Conservation (phyloP, 352 stramenopile species). For the Phytopythium chamaehyphon region DNA sequence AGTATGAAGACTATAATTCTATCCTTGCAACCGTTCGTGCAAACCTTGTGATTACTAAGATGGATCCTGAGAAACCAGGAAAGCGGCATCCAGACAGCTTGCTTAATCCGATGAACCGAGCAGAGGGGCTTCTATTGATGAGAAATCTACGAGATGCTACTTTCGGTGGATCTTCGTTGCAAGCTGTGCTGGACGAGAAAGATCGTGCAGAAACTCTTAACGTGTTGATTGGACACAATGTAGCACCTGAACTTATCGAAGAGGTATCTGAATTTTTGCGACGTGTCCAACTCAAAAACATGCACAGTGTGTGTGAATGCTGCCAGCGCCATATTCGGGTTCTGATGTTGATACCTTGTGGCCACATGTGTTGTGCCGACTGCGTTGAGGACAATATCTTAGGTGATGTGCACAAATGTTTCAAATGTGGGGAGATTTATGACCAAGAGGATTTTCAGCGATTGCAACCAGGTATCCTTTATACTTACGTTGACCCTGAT, state of each 20-base stretch:
- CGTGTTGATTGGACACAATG: slow-evolving; percentile 27
- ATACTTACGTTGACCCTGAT: slow-evolving; percentile 23
- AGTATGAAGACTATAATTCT: slow-evolving; percentile 74
- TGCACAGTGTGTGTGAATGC: slow-evolving; percentile 64
- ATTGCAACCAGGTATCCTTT: slow-evolving; percentile 84
- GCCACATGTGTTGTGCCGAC: slow-evolving; percentile 90
- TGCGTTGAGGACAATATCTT: slow-evolving; percentile 84
- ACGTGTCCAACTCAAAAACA: slow-evolving; percentile 33
- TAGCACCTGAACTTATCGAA: slow-evolving; percentile 40
- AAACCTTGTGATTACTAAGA: slow-evolving; percentile 77
- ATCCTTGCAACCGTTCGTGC: slow-evolving; percentile 53
- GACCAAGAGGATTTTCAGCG: slow-evolving; percentile 89
- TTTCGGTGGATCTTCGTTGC: slow-evolving; percentile 47
- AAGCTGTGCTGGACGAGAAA: slow-evolving; percentile 30
- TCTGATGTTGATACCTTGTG: slow-evolving; percentile 91
- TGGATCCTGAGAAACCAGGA: slow-evolving; percentile 59
- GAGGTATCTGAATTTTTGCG: slow-evolving; percentile 50
- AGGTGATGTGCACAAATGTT: slow-evolving; percentile 43
- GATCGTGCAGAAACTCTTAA: slow-evolving; percentile 66
- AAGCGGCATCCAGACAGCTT: slow-evolving; percentile 63
- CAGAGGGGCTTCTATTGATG: slow-evolving; percentile 50
- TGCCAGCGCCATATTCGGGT: slow-evolving; percentile 84
- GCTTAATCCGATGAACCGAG: slow-evolving; percentile 67
- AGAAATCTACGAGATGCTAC: slow-evolving; percentile 58
- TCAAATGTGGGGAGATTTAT: slow-evolving; percentile 43